Base-by-base conservation (phyloP, 106 monocot species). In the Chionographis japonica region DNA sequence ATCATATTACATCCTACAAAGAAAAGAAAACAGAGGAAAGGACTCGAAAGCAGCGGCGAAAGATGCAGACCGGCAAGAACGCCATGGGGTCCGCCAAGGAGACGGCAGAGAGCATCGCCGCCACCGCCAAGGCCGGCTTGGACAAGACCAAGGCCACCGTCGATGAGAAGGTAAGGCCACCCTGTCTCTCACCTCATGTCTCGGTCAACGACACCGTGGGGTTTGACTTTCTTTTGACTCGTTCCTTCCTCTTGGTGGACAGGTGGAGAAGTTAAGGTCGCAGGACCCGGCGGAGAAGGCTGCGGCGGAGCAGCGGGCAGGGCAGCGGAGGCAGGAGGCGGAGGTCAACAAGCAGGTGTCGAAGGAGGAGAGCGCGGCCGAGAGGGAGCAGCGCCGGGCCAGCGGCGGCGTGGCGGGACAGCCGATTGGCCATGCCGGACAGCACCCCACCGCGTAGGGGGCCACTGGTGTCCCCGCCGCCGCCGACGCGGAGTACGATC, bases 131-230 rank as follows among this genome's bases (percentile, higher is more conserved):
- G 50, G 53, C 86, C 40, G 90, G 86, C 77, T 77, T 77, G 83
- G 90, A 86, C 15, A 90, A 86, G 65, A 78, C 90, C 75, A 86
- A 90, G 72, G 80, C 90, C 56, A 63, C 37, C 18, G 37, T 77
- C 38, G 61, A 90, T 59, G 83, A 76, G 62, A 81, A 84, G 75
- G 46, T 46, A 46, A 5, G 46, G 5, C 0, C 9, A 46, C 5
- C 46, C 0, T 46, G 27, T 27, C 27, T 27, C 27, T 27, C 27
- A 27, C 46, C 46, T 46, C 5, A 46, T 6, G 9, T 46, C 9
- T 0, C 5, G 46, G 46, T 46, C 9, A 1, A 0, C 9, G 46
- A 46, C 8, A 46, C 8, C 8, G 5, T 10, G 9, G 46, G 46
- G 9, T 6, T 46, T 46, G 46, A 46, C 46, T 5, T 2, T 0